These are phyloP conservation scores for Microglena sp. DNA, from an alignment of 139 green algal species.

Conservation along the genomic window DNA sequence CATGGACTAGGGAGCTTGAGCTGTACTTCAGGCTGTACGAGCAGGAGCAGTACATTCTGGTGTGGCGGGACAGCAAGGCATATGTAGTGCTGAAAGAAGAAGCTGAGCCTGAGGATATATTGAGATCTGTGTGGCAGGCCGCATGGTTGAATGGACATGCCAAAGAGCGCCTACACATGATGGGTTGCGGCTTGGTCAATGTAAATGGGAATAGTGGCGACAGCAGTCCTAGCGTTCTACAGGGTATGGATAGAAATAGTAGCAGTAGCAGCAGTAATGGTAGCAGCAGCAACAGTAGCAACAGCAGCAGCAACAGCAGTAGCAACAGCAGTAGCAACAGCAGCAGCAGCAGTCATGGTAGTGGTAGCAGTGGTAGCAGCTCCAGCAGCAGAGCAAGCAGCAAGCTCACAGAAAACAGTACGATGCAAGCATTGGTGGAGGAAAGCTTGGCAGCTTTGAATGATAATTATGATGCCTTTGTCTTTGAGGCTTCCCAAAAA, in stretches of 20 bases:
- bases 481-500: not conserved
- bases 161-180: not conserved
- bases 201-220: not conserved
- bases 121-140: constrained; percentile 53
- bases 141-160: constrained; percentile 44
- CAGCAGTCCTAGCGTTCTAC: not conserved
- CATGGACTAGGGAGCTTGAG: constrained; percentile 8
- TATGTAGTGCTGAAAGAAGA: constrained; percentile 46
- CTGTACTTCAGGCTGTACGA: constrained; percentile 27
- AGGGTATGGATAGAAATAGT: not conserved
- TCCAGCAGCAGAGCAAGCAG: not conserved
- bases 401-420: not conserved
- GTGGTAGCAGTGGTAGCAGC: not conserved
- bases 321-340: not conserved
- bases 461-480: not conserved
- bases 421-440: not conserved
- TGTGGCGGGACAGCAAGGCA: constrained; percentile 27
- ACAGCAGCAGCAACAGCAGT: not conserved
- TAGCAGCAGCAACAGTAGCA: not conserved
- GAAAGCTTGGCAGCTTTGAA: not conserved
- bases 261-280: not conserved
- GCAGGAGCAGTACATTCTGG: constrained; percentile 48
- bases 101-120: constrained; percentile 6
- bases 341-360: not conserved
- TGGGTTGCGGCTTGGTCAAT: not conserved